phyloP scores from a whole-genome alignment of 495 filamentous ascomycete genomes.

The Aspergillus incahuasiensis region DNA sequence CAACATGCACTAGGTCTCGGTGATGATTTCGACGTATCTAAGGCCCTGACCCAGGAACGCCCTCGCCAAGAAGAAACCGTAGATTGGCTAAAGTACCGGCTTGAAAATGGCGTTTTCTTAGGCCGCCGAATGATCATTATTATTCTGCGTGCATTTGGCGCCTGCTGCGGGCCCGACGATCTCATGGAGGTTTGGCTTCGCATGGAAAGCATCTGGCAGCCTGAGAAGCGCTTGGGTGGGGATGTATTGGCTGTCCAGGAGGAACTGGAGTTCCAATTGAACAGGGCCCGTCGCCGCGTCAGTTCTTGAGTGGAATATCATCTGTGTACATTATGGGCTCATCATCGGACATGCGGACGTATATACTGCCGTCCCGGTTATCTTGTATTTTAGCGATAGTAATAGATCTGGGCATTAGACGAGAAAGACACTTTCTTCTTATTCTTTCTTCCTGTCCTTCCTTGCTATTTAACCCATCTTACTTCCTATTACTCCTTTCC shows the following conservation, averaged over 20 bases:
- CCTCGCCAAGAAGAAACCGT: slow-evolving; percentile 12
- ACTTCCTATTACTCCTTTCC: no score
- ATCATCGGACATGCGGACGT: slow-evolving; percentile 5
- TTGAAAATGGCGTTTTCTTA: slow-evolving; percentile 43
- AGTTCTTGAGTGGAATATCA: not conserved
- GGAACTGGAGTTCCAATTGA: slow-evolving; percentile 37
- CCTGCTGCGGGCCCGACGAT: slow-evolving; percentile 33
- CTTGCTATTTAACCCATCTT: no score
- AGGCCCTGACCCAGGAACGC: slow-evolving; percentile 2
- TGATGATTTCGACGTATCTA: not conserved
- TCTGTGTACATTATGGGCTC: slow-evolving; percentile 35
- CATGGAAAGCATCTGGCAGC: slow-evolving; percentile 41
- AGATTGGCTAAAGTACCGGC: slow-evolving; percentile 20
- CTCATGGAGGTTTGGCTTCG: slow-evolving; percentile 40
- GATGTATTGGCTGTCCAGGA: slow-evolving; percentile 38
- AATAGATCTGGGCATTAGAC: slow-evolving; percentile 7
- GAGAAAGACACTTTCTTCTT: not conserved
- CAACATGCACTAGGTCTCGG: not conserved
- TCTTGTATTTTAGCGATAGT: slow-evolving; percentile 10
- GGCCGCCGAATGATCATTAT: slow-evolving; percentile 38
- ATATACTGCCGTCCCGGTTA: not conserved
- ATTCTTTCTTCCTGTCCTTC: no score
- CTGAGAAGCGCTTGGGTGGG: slow-evolving; percentile 29
- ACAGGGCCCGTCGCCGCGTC: not conserved
- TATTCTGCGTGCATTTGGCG: slow-evolving; percentile 41